These are phyloP conservation scores for Sugiyamaella neomexicana DNA, from an alignment of 1,139 yeast species.

Conservation along the genomic window DNA sequence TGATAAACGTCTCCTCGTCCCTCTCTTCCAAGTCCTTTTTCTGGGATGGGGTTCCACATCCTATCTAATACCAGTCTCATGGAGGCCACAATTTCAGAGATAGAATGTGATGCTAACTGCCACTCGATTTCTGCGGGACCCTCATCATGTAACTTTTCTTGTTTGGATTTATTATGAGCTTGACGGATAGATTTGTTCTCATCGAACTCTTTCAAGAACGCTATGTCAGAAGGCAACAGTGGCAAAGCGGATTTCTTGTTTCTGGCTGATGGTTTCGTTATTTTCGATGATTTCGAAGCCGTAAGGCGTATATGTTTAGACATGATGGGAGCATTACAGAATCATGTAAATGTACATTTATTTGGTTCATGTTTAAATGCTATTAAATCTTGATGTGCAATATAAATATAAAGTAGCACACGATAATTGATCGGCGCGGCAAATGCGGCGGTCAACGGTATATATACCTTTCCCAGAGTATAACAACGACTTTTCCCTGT, in stretches of 20 bases:
- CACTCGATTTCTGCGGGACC: constrained; percentile 30
- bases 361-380: neutral
- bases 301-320: constrained; percentile 46
- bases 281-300: constrained; percentile 27
- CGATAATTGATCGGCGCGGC: neutral
- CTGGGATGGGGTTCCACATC: constrained; percentile 38
- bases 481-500: no score
- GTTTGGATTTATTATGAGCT: constrained; percentile 23
- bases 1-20: constrained; percentile 31
- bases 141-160: constrained; percentile 32
- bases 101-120: constrained; percentile 20
- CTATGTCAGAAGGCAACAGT: constrained; percentile 36
- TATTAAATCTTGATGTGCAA: neutral
- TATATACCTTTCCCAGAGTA: neutral
- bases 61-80: constrained; percentile 28
- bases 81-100: constrained; percentile 26
- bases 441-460: neutral
- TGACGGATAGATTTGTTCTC: constrained; percentile 30
- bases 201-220: constrained; percentile 33
- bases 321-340: neutral
- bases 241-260: constrained; percentile 24
- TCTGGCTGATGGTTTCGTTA: constrained; percentile 10
- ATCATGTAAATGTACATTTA: no score
- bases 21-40: constrained; percentile 33
- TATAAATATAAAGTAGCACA: neutral